phyloP scores from a whole-genome alignment of 2,329 filamentous ascomycete species.

The Fusarium illudens region DNA sequence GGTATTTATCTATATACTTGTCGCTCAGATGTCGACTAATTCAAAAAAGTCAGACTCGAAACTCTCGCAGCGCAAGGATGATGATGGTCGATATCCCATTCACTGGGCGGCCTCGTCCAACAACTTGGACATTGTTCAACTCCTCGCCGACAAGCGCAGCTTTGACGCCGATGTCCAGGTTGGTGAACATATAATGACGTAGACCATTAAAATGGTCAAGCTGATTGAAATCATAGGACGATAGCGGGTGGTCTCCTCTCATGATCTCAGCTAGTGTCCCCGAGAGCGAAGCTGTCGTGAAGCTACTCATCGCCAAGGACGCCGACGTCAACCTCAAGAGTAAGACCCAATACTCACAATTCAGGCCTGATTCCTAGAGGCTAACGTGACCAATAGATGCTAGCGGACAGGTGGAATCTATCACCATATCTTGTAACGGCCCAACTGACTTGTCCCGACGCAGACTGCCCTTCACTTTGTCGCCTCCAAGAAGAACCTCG shows the following conservation, averaged over 20 bases:
- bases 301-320: conserved; percentile 72
- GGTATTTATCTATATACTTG: neutral
- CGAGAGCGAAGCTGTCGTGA: conserved; percentile 74
- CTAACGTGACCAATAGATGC: conserved; percentile 58
- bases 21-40: neutral
- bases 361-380: neutral
- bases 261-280: conserved; percentile 84
- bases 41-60: conserved; percentile 76
- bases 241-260: conserved; percentile 81
- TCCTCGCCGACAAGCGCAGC: conserved; percentile 73
- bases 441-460: neutral
- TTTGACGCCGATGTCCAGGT: conserved; percentile 89
- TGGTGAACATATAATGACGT: neutral
- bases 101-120: conserved; percentile 96
- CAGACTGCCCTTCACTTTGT: conserved; percentile 92
- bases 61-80: conserved; percentile 75
- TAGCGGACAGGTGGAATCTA: conserved; percentile 65
- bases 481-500: conserved; percentile 87
- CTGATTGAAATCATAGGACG: conserved; percentile 62
- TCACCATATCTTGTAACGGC: neutral
- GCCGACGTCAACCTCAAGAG: conserved; percentile 80
- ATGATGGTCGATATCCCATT: conserved; percentile 87
- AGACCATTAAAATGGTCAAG: neutral
- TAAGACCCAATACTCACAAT: conserved; percentile 42
- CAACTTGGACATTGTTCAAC: conserved; percentile 74